A percentile compares a stretch with the other conserved stretches of the same genome.
These are phyloP conservation scores for Pinus albicaulis DNA, from an alignment of 75 land plant species.

Conservation along the genomic window DNA sequence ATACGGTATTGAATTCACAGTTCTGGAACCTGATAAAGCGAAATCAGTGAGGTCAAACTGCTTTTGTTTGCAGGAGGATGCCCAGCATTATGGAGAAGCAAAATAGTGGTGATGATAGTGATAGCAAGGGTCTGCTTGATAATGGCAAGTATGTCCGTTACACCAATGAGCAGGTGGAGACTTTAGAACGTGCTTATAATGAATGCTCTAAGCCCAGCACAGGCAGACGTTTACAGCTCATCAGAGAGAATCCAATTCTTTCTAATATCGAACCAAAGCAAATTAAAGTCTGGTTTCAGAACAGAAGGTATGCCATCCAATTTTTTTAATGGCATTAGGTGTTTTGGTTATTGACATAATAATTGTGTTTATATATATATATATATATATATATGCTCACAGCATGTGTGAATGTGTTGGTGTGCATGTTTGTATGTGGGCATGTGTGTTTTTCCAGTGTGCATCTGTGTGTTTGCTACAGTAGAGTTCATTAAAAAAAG, in stretches of 20 bases:
- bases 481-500: background rate
- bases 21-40: background rate
- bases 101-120: constrained; percentile 8
- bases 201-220: constrained; percentile 59
- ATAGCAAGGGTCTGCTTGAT: constrained; percentile 15
- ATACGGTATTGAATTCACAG: background rate
- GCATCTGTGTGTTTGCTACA: background rate
- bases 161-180: constrained; percentile 57
- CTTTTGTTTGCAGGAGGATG: constrained; percentile 6
- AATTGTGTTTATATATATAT: background rate
- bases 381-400: background rate
- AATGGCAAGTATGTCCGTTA: constrained; percentile 54
- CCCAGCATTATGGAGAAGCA: constrained; percentile 11
- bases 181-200: constrained; percentile 46
- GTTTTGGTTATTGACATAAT: background rate
- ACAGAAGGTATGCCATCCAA: constrained; percentile 36
- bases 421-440: background rate
- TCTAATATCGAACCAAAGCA: constrained; percentile 55
- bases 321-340: background rate
- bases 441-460: background rate
- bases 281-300: constrained; percentile 66
- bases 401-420: background rate
- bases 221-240: constrained; percentile 47
- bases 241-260: constrained; percentile 48
- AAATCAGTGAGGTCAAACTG: background rate